Conservation (phyloP, 352 stramenopile species). For the Pythium utonaiense region DNA sequence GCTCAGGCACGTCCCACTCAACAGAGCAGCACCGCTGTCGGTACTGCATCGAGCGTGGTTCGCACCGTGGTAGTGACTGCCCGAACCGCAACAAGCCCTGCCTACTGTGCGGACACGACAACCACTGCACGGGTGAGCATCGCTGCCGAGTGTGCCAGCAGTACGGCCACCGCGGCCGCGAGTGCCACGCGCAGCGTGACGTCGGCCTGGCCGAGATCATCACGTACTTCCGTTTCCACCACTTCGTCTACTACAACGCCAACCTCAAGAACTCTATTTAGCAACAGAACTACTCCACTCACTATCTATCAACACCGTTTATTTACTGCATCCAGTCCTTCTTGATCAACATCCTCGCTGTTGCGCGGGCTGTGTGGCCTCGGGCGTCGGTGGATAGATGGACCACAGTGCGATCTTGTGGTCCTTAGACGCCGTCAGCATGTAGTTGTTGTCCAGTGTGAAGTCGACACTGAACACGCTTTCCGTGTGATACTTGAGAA, state of each 20-base stretch:
- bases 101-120: slow-evolving; percentile 63
- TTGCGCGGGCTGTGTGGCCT: not conserved
- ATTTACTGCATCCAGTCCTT: not conserved
- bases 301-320: slow-evolving; percentile 2
- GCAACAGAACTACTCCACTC: not conserved
- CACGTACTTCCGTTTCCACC: slow-evolving; percentile 84
- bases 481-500: slow-evolving; percentile 78
- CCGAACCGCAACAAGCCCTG: slow-evolving; percentile 70
- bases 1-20: slow-evolving; percentile 53
- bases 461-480: slow-evolving; percentile 76
- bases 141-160: slow-evolving; percentile 80
- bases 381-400: slow-evolving; percentile 45
- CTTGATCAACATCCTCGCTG: not conserved
- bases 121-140: slow-evolving; percentile 79
- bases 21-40: slow-evolving; percentile 75
- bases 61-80: slow-evolving; percentile 66
- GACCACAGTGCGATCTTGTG: slow-evolving; percentile 76
- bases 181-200: slow-evolving; percentile 80
- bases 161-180: slow-evolving; percentile 75
- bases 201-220: slow-evolving; percentile 76
- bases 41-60: slow-evolving; percentile 78
- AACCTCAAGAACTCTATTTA: slow-evolving; percentile 74
- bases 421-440: slow-evolving; percentile 78
- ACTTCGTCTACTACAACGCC: slow-evolving; percentile 88
- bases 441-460: slow-evolving; percentile 47